Evolutionary conservation across 805 yeast species (phyloP).

Genomic region (Pichia phayaonensis): DNA sequence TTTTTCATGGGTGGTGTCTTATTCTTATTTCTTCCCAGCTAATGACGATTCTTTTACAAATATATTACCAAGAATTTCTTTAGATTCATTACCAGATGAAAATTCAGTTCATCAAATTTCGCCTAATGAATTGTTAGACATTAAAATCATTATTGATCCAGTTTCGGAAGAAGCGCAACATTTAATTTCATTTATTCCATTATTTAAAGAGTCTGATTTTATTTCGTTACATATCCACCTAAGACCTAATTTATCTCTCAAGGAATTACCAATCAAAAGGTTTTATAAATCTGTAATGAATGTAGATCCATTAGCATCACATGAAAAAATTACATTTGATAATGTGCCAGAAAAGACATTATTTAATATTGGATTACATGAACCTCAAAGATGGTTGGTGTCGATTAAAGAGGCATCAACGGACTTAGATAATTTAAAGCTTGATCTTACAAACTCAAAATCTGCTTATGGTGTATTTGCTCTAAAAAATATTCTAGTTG

Average conservation of each 20-base stretch:
- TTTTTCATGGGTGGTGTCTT: constrained; percentile 15
- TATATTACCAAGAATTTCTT: constrained; percentile 18
- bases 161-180: constrained; percentile 61
- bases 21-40: constrained; percentile 23
- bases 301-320: constrained; percentile 24
- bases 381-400: constrained; percentile 64
- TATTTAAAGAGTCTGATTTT: constrained; percentile 37
- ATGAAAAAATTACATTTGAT: constrained; percentile 29
- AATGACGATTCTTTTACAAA: constrained; percentile 21
- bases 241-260: constrained; percentile 37
- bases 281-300: constrained; percentile 43
- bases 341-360: constrained; percentile 45
- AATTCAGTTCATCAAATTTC: constrained; percentile 4
- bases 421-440: constrained; percentile 58
- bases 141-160: constrained; percentile 66
- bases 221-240: constrained; percentile 48
- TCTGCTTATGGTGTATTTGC: constrained; percentile 37
- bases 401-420: constrained; percentile 41
- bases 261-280: constrained; percentile 44
- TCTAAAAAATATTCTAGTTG: constrained; percentile 51
- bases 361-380: constrained; percentile 49
- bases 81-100: constrained; percentile 2
- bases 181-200: constrained; percentile 36
- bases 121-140: constrained; percentile 32
- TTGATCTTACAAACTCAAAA: constrained; percentile 35